phyloP scores from a whole-genome alignment of 2,329 filamentous ascomycete genomes.

The Didymella arachidicola region DNA sequence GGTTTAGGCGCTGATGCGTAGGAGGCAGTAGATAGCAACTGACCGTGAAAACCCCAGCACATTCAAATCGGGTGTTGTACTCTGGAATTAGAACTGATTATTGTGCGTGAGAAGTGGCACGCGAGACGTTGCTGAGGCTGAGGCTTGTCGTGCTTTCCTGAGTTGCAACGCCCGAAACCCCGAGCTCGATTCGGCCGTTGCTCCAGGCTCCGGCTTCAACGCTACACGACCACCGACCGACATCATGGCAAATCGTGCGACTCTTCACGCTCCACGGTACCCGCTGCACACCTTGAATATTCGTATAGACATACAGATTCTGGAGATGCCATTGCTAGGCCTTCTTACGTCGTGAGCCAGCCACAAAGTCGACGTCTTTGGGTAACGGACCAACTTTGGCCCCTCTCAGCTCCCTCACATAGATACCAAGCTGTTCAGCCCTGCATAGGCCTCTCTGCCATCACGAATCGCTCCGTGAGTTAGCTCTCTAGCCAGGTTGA shows the following conservation, averaged over 20 bases:
- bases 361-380: neutral
- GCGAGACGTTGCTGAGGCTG: conserved; percentile 3
- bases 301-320: neutral
- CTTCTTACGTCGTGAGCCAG: neutral
- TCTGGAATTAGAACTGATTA: neutral
- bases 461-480: neutral
- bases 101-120: neutral
- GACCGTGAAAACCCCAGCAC: neutral
- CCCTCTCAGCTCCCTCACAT: neutral
- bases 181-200: neutral
- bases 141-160: neutral
- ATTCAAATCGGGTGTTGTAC: neutral
- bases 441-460: neutral
- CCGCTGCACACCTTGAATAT: neutral
- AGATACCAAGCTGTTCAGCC: neutral
- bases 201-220: neutral
- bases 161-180: conserved; percentile 2
- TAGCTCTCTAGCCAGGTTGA: neutral
- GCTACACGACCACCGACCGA: neutral
- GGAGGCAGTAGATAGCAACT: neutral
- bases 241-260: neutral
- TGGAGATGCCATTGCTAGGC: neutral
- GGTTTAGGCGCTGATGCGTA: conserved; percentile 1
- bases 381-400: neutral
- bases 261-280: conserved; percentile 4